Conservation (phyloP, 2,329 filamentous ascomycete species). For the Penicillium sp. region DNA sequence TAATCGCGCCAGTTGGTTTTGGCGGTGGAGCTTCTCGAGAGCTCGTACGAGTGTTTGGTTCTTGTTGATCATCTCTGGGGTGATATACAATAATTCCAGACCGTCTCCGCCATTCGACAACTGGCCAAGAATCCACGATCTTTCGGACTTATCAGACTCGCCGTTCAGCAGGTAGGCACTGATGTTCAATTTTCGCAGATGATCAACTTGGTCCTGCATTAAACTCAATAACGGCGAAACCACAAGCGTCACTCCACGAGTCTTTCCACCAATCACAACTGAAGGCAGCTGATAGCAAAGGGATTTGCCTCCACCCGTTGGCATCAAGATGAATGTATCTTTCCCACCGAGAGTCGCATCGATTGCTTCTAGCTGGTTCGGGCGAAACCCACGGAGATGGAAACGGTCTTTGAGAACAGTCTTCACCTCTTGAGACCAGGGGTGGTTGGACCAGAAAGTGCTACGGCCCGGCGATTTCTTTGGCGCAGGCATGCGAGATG, state of each 20-base stretch:
- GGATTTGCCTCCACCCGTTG: slow-evolving; percentile 95
- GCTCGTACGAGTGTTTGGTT: slow-evolving; percentile 69
- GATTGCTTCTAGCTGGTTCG: slow-evolving; percentile 92
- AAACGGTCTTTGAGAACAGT: slow-evolving; percentile 81
- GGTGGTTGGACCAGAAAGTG: slow-evolving; percentile 60
- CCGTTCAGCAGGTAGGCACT: slow-evolving; percentile 82
- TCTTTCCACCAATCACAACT: slow-evolving; percentile 78
- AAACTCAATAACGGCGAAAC: slow-evolving; percentile 93
- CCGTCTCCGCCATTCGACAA: slow-evolving; percentile 72
- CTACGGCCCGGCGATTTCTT: slow-evolving; percentile 39
- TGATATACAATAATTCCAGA: slow-evolving; percentile 90
- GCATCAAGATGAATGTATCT: slow-evolving; percentile 96
- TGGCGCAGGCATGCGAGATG: slow-evolving; percentile 30
- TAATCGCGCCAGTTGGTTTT: slow-evolving; percentile 78
- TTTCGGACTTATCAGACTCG: slow-evolving; percentile 67
- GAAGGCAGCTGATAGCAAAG: slow-evolving; percentile 95
- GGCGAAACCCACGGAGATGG: slow-evolving; percentile 81
- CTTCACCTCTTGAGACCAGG: slow-evolving; percentile 87
- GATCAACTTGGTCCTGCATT: slow-evolving; percentile 95
- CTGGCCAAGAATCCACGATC: slow-evolving; percentile 67
- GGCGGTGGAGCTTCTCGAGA: slow-evolving; percentile 70
- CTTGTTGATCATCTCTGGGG: slow-evolving; percentile 93
- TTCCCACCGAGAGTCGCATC: slow-evolving; percentile 87
- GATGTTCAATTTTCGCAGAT: slow-evolving; percentile 74
- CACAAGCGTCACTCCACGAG: slow-evolving; percentile 83